Evolutionary conservation across 176 grass and related monocot species (phyloP).

Genomic region (Juncus effusus): DNA sequence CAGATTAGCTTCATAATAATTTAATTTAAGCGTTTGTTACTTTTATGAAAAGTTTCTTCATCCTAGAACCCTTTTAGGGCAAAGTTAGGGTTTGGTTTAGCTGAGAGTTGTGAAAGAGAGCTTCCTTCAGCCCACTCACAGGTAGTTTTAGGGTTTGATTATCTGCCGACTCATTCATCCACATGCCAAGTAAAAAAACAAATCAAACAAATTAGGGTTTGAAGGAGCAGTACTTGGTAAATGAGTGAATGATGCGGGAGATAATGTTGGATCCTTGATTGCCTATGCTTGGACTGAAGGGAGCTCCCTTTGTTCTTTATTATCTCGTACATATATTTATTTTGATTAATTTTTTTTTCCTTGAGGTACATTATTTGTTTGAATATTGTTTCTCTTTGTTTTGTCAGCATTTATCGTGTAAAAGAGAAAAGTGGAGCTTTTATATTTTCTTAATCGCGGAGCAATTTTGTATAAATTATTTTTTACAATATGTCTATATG

Average conservation of each 20-base stretch:
- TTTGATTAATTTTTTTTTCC: not conserved
- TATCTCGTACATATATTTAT: not conserved
- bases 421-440: too few relatives aligned
- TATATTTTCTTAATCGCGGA: too few relatives aligned
- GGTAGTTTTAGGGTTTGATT: slow-evolving; percentile 57
- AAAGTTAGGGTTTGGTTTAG: slow-evolving; percentile 15
- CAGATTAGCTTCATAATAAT: too few relatives aligned
- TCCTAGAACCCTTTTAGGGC: slow-evolving; percentile 5
- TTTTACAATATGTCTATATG: too few relatives aligned
- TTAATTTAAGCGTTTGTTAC: not conserved
- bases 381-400: slow-evolving; percentile 7
- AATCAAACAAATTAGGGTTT: slow-evolving; percentile 15
- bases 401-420: too few relatives aligned
- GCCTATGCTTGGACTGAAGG: slow-evolving; percentile 97
- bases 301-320: slow-evolving; percentile 60
- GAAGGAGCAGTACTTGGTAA: slow-evolving; percentile 44
- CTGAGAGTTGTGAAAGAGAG: slow-evolving; percentile 53
- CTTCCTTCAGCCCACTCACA: slow-evolving; percentile 93
- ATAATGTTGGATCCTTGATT: slow-evolving; percentile 54
- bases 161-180: slow-evolving; percentile 97
- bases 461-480: too few relatives aligned
- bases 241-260: slow-evolving; percentile 98
- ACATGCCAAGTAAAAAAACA: slow-evolving; percentile 48
- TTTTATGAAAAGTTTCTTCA: not conserved
- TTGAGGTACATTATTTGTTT: slow-evolving; percentile 11